phyloP scores from a whole-genome alignment of 305 asterid species.

The Fraxinus nigra region DNA sequence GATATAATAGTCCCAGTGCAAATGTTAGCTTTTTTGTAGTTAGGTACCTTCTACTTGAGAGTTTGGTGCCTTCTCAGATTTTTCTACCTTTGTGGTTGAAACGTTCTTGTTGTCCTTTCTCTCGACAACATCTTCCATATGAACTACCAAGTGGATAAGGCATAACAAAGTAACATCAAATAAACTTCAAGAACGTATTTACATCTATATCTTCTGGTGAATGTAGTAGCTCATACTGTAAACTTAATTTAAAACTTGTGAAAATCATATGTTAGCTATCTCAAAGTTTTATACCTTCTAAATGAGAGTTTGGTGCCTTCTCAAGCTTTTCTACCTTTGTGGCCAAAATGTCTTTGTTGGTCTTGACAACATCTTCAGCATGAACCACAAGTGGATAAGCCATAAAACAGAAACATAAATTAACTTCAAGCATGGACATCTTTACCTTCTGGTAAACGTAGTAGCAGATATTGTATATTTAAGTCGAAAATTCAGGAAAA shows the following conservation, averaged over 20 bases:
- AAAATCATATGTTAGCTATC: constrained; percentile 10
- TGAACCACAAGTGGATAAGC: constrained; percentile 25
- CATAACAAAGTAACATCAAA: background rate
- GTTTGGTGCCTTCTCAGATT: constrained; percentile 36
- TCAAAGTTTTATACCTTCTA: constrained; percentile 47
- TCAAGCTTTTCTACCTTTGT: constrained; percentile 28
- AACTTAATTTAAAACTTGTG: background rate
- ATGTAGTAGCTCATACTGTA: background rate
- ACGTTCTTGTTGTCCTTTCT: constrained; percentile 31
- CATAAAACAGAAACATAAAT: background rate
- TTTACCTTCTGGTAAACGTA: background rate
- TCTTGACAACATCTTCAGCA: constrained; percentile 37
- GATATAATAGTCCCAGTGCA: background rate
- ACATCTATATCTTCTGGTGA: background rate
- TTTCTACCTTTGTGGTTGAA: constrained; percentile 1
- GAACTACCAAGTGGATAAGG: constrained; percentile 26
- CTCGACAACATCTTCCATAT: constrained; percentile 37
- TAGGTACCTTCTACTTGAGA: constrained; percentile 48
- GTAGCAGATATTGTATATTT: background rate
- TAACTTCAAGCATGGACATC: background rate
- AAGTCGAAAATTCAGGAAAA: background rate
- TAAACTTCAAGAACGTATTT: background rate
- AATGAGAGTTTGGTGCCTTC: constrained; percentile 35
- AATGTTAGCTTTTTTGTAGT: constrained; percentile 20
- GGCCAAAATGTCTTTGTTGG: constrained; percentile 28